Conservation (phyloP, 495 filamentous ascomycete genomes). For the Tuber indicum region DNA sequence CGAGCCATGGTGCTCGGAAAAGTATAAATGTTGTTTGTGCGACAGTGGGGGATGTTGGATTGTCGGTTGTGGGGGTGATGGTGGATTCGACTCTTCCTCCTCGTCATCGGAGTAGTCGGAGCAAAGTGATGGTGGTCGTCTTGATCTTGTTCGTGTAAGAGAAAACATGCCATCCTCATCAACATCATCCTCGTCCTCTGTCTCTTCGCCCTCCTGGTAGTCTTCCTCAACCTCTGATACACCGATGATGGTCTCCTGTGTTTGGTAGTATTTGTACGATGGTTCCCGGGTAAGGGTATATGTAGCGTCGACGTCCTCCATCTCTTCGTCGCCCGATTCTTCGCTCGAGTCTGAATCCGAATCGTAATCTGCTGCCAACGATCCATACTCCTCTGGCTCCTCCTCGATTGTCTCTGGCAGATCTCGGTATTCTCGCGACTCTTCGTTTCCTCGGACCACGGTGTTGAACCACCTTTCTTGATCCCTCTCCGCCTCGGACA, state of each 20-base stretch:
- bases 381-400: slow-evolving; percentile 63
- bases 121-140: slow-evolving; percentile 56
- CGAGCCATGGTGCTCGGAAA: slow-evolving; percentile 22
- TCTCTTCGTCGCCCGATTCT: slow-evolving; percentile 44
- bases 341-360: slow-evolving; percentile 44
- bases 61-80: slow-evolving; percentile 66
- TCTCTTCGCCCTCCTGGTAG: slow-evolving; percentile 62
- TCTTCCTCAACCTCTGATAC: slow-evolving; percentile 42
- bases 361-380: slow-evolving; percentile 50
- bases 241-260: slow-evolving; percentile 28
- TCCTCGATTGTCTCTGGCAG: slow-evolving; percentile 77
- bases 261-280: slow-evolving; percentile 30
- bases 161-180: slow-evolving; percentile 60
- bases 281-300: slow-evolving; percentile 20
- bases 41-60: slow-evolving; percentile 60
- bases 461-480: slow-evolving; percentile 99
- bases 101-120: slow-evolving; percentile 63
- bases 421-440: slow-evolving; percentile 55
- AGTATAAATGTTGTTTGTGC: slow-evolving; percentile 52
- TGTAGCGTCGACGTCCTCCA: slow-evolving; percentile 29
- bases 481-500: slow-evolving; percentile 87
- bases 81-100: slow-evolving; percentile 70
- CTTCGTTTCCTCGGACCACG: slow-evolving; percentile 68
- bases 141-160: slow-evolving; percentile 66
- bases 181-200: slow-evolving; percentile 61